Base-by-base conservation (phyloP, 2,329 filamentous ascomycete genomes). In the Aplosporella prunicola region DNA sequence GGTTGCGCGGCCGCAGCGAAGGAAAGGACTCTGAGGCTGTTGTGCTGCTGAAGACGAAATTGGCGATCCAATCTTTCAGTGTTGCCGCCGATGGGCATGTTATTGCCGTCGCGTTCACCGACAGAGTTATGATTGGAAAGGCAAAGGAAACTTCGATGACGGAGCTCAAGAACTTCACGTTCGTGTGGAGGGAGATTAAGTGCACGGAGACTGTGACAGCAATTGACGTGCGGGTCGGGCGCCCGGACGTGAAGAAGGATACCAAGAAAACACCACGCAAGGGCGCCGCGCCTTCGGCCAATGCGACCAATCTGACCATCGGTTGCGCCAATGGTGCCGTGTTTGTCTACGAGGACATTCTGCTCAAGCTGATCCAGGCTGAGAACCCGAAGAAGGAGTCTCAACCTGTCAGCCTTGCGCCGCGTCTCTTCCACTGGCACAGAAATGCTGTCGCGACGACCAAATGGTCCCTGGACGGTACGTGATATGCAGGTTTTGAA, bases 391-490 rank as follows among this genome's bases (percentile, higher is more conserved):
- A 51, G 20, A 58, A 59, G 35, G 46, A 46, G 51, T 66, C 47
- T 60, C 62, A 52, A 38, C 53, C 38, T 20, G 22, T 17, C 10
- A 23, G 23, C 18, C 50, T 43, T 69, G 10, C 74, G 26, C 68
- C 72, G 14, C 77, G 80, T 40, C 82, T 80, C 45, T 68, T 88
- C 36, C 91, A 96, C 58, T 98, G 91, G 91, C 91, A 98, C 60
- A 75, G 87, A 49, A 78, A 80, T 48, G 76, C 80, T 32, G 87
- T 95, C 7, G 80, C 82, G 49, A 74, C 84, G 8, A 70, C 94
- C 41, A 93, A 91, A 59, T 96, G 88, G 83, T 95, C 91, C 10
- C 70, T 71, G 47, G 91, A 98, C 69, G 88, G 89, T 85, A 71
- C 54, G 69, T 47, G 43, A 44, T n/a, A 8, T 32, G 5, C 8